These are phyloP conservation scores for Grigorovia jiainica DNA, from an alignment of 805 yeast genomes.

Conservation along the genomic window DNA sequence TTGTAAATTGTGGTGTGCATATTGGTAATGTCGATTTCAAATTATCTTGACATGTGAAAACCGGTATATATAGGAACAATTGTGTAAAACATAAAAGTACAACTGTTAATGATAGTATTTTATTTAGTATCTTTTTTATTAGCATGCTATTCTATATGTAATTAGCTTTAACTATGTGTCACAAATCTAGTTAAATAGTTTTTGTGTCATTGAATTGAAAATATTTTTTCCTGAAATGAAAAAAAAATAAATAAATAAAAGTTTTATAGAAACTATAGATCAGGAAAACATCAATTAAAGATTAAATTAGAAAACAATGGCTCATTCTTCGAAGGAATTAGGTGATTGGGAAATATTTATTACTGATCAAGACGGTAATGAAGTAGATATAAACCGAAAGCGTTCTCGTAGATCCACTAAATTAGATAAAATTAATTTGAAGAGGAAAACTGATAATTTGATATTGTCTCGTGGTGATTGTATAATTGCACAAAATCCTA, in stretches of 20 bases:
- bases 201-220: no score
- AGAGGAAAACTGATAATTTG: conserved; percentile 36
- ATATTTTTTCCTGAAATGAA: no score
- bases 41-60: conserved; percentile 16
- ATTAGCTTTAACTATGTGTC: no score
- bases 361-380: conserved; percentile 15
- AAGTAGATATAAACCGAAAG: conserved; percentile 7
- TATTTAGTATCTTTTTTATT: no score
- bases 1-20: conserved; percentile 23
- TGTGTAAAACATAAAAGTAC: conserved; percentile 11
- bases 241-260: no score
- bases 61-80: conserved; percentile 18
- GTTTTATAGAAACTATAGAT: neutral
- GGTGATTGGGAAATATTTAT: conserved; percentile 18
- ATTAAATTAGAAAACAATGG: conserved; percentile 13
- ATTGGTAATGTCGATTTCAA: conserved; percentile 8
- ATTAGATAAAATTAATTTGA: conserved; percentile 15
- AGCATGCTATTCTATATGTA: no score
- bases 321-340: conserved; percentile 10
- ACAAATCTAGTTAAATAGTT: no score
- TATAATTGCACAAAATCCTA: conserved; percentile 30
- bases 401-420: conserved; percentile 11
- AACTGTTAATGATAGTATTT: no score
- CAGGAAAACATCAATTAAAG: no score
- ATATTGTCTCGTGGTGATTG: conserved; percentile 43